Evolutionary conservation across 2,329 filamentous ascomycete species (phyloP), one percentile per base, ranked within the genome.

Genomic region (Fusarium continuum): DNA sequence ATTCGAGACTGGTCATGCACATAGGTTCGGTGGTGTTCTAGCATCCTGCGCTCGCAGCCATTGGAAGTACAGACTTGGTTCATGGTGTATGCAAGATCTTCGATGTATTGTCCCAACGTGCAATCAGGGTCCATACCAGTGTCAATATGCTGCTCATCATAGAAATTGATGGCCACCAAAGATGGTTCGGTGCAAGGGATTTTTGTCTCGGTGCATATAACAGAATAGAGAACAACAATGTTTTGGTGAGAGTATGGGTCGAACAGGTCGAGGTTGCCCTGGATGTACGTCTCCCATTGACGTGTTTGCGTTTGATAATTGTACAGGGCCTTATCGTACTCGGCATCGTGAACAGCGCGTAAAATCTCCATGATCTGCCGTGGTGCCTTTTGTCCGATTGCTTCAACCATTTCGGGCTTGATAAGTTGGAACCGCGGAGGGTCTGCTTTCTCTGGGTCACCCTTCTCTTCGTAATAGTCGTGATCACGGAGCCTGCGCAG

Each of bases 191-290:
- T 88, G 72, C 95, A 99, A 1, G 95, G 95, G 34, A 97, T 93
- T 49, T 95, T 96, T 2, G 93, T 97, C 60, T 90, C 88, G 1
- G 93, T 97, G 74, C 94, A 98, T 45, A 97, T 94, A 20, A 95
- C 87, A 14, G 94, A 98, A 77, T 96, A 96, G 8, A 99, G 80
- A 3, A 98, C 91, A 10, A 96, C 92, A 57, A 99, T 97, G 71
- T 95, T 97, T 72, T 99, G 95, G 72, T 99, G 96, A 1, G 92
- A 91, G 72, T 93, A 95, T 0, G 96, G 95, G 72, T 99, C 93
- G 69, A 97, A 99, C 2, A 98, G 83, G 71, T 96, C 91, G 26
- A 91, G 81, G 67, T 95, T 96, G 13, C 92, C 92, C 45, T 94
- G 88, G 19, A 97, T 89, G 70, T 97, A 97, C 23, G 92, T 91